Percentiles rank a stretch among this genome's conserved stretches.
Conservation (phyloP, 148 eudicot genomes). For the Camellia lanceoleosa region DNA sequence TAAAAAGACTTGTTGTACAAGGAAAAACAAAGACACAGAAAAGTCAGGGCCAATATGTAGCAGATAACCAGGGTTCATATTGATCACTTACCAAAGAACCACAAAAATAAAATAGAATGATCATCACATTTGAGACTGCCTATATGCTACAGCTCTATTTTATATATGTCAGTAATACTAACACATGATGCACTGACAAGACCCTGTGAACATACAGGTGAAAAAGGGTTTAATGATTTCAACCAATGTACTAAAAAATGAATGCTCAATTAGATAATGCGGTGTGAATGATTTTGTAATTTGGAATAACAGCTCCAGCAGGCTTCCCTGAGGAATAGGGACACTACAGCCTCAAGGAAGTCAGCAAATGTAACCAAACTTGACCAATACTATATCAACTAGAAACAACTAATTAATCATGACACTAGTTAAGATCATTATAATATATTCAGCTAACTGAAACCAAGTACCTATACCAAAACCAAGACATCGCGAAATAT, state of each 20-base stretch:
- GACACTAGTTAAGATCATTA: conserved; percentile 2
- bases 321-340: conserved; percentile 2
- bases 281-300: neutral
- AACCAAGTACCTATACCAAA: neutral
- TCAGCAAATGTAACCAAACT: conserved; percentile 7
- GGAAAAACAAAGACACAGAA: neutral
- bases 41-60: neutral
- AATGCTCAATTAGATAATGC: neutral
- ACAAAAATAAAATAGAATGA: neutral
- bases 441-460: neutral
- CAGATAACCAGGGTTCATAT: neutral
- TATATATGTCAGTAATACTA: too few species aligned
- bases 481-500: neutral
- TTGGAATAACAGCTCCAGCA: neutral
- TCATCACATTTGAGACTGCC: neutral
- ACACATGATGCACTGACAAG: neutral
- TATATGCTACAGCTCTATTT: neutral
- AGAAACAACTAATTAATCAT: neutral
- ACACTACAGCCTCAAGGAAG: conserved; percentile 1
- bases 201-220: neutral
- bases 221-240: neutral
- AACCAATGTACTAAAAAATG: neutral
- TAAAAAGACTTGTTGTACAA: conserved; percentile 7
- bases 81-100: neutral
- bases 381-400: neutral